Conservation (phyloP, 139 green algal species). For the Auxenochlorella pyrenoidosa region DNA sequence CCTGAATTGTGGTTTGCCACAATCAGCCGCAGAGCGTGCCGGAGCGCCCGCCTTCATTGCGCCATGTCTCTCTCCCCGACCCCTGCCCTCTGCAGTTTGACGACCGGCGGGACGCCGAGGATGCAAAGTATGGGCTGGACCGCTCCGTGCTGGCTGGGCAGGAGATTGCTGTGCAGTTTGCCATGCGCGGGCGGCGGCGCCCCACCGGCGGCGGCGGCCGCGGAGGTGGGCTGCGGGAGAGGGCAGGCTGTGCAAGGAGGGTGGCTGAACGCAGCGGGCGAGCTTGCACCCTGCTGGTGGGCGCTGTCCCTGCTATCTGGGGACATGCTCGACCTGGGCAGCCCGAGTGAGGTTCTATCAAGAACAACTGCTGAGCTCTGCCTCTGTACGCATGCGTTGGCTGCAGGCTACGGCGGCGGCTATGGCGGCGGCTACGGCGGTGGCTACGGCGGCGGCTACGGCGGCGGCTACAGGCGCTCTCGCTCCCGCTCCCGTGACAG, state of each 20-base stretch:
- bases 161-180: slow-evolving; percentile 39
- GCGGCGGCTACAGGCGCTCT: slow-evolving; percentile 2
- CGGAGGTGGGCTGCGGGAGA: neutral
- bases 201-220: neutral
- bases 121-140: slow-evolving; percentile 51
- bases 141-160: slow-evolving; percentile 14
- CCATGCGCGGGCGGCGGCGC: slow-evolving; percentile 27
- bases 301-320: too few species aligned
- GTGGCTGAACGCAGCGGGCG: neutral
- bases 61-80: too few species aligned
- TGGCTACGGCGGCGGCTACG: neutral
- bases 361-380: neutral
- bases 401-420: slow-evolving; percentile 7
- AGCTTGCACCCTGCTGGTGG: too few species aligned
- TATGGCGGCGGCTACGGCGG: slow-evolving; percentile 2
- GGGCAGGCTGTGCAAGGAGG: neutral
- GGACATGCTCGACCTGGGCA: neutral
- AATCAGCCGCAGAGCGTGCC: too few species aligned
- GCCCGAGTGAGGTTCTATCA: too few species aligned
- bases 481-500: slow-evolving; percentile 5
- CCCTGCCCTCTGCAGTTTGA: slow-evolving; percentile 40
- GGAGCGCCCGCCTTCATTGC: too few species aligned
- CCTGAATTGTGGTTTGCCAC: too few species aligned
- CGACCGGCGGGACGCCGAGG: slow-evolving; percentile 58
- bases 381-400: neutral